phyloP scores from a whole-genome alignment of 2,329 filamentous ascomycete species.

The Gnomoniopsis sp. region DNA sequence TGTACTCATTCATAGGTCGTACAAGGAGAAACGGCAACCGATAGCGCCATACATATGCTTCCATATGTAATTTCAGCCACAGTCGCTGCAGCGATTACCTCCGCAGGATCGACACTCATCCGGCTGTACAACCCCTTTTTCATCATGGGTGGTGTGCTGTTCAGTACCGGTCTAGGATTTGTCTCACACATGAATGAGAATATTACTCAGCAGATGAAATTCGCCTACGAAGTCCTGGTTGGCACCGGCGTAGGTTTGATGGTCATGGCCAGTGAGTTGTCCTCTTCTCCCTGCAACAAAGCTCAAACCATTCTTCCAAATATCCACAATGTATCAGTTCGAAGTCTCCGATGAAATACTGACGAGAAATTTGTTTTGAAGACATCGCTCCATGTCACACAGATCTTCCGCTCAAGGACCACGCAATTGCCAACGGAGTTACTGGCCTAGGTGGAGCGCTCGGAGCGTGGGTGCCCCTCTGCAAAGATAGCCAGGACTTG shows the following conservation, averaged over 20 bases:
- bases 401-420: conserved; percentile 5
- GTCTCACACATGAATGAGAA: background rate
- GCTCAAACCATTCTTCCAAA: too few relatives aligned
- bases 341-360: background rate
- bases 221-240: background rate
- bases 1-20: background rate
- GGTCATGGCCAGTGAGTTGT: conserved; percentile 5
- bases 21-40: background rate
- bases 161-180: conserved; percentile 2
- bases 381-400: conserved; percentile 13
- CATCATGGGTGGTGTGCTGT: conserved; percentile 3
- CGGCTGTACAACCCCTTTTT: conserved; percentile 18
- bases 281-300: too few relatives aligned
- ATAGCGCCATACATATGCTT: conserved; percentile 8
- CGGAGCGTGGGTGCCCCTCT: background rate
- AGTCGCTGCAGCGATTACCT: background rate
- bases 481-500: background rate
- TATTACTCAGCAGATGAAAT: background rate
- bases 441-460: conserved; percentile 1
- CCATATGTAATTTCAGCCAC: conserved; percentile 13
- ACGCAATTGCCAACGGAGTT: conserved; percentile 13
- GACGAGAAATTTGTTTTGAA: background rate
- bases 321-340: too few relatives aligned
- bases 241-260: conserved; percentile 10
- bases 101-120: background rate